phyloP scores from a whole-genome alignment of 1,284 basidiomycete species.

The Heterobasidion irregulare region DNA sequence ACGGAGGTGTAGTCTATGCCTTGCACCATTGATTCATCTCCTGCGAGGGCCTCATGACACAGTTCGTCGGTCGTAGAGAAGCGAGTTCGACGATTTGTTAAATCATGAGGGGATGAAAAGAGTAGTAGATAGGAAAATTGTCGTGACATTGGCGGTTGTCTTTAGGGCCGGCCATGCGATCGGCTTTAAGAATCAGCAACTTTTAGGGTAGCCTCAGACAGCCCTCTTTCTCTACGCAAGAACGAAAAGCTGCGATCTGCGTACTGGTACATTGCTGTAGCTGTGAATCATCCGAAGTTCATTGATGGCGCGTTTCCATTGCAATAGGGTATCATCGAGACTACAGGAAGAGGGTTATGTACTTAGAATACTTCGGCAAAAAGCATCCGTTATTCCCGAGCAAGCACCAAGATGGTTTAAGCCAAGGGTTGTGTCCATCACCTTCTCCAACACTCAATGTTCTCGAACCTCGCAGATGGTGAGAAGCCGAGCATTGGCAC shows the following conservation, averaged over 20 bases:
- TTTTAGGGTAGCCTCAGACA: background rate
- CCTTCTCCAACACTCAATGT: too few relatives aligned
- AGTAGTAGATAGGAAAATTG: background rate
- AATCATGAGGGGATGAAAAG: constrained; percentile 51
- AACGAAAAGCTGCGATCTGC: too few relatives aligned
- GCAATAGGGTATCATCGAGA: too few relatives aligned
- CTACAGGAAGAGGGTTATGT: too few relatives aligned
- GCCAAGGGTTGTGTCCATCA: too few relatives aligned
- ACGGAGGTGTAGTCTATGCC: constrained; percentile 82
- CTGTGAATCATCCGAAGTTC: too few relatives aligned
- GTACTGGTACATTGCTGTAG: too few relatives aligned
- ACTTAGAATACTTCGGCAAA: background rate
- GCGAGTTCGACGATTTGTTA: constrained; percentile 41
- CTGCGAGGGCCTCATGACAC: constrained; percentile 72
- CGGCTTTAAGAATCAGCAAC: background rate
- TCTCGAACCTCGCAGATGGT: too few relatives aligned
- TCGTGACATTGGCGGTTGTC: background rate
- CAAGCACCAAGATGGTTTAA: background rate
- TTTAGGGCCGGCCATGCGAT: constrained; percentile 11
- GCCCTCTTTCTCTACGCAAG: too few relatives aligned
- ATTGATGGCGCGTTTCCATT: too few relatives aligned
- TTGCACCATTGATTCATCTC: constrained; percentile 82
- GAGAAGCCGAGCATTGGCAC: too few relatives aligned
- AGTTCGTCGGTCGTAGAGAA: constrained; percentile 41
- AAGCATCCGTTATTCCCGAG: background rate